Conservation (phyloP, 1,284 basidiomycete species). For the Peniophora sp. region DNA sequence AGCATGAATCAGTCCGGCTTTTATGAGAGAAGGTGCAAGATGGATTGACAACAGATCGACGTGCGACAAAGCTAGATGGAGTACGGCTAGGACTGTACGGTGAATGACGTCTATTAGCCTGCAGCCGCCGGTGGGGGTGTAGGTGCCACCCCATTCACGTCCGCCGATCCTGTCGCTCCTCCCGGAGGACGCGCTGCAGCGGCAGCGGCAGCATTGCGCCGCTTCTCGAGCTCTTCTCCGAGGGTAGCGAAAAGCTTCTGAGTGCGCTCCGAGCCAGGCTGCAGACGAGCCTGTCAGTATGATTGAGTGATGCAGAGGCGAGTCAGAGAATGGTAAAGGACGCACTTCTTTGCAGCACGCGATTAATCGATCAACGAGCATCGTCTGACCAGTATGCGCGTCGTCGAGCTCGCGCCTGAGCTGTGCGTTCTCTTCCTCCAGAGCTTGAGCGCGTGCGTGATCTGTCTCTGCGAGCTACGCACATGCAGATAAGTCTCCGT, state of each 20-base stretch:
- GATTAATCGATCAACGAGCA: conserved; percentile 72
- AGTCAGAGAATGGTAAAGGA: conserved; percentile 2
- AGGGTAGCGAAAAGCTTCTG: conserved; percentile 71
- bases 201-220: conserved; percentile 23
- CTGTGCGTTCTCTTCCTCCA: conserved; percentile 41
- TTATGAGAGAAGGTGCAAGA: too few species aligned
- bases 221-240: conserved; percentile 72
- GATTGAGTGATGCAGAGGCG: background rate
- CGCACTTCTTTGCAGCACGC: conserved; percentile 77
- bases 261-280: conserved; percentile 74
- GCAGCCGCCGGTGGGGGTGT: conserved; percentile 27
- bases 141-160: too few species aligned
- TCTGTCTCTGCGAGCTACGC: background rate
- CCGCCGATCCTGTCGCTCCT: conserved; percentile 36
- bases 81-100: too few species aligned
- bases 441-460: background rate
- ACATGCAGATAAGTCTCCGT: background rate
- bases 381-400: conserved; percentile 61
- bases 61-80: conserved; percentile 9
- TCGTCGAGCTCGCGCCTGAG: conserved; percentile 69
- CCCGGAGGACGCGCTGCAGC: conserved; percentile 12
- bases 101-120: conserved; percentile 5
- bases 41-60: background rate
- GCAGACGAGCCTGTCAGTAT: conserved; percentile 8
- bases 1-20: too few species aligned